Evolutionary conservation across 2,329 filamentous ascomycete species (phyloP), one percentile per base, ranked within the genome.

Genomic region (Calcarisporium arbuscula): DNA sequence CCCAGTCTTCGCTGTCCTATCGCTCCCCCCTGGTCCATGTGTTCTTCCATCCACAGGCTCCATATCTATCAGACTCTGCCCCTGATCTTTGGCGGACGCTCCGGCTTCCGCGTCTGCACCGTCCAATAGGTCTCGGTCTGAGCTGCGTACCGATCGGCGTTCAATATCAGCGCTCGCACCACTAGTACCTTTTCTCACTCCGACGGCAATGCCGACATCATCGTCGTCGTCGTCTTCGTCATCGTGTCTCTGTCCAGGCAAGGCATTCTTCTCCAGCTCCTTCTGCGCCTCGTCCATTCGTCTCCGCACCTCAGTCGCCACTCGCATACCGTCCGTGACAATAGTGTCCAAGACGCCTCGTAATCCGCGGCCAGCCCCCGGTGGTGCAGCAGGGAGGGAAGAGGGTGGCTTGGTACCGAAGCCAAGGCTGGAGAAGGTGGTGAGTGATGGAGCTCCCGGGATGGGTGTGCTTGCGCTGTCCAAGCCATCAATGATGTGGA

Each of bases 271-370:
- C 60, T 95, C 90, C 45, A 95, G 65, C 54, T 96, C 90, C 48
- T 80, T 81, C 60, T 95, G 89, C 4, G 90, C 90, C 56, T 98
- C 92, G 43, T 98, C 90, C 82, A 96, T 95, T 28, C 89, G 74
- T 50, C 89, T 78, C 46, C 85, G 74, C 33, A 98, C 90, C 58
- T 98, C 92, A 1, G 83, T 85, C 1, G 92, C 92, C 39, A 96
- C 90, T 21, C 90, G 82, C 80, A 96, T 95, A 27, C 92, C 92
- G 54, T 98, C 92, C 2, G 85, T 94, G 44, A 96, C 92, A 50
- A 98, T 96, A 50, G 94, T 95, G 64, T 98, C 92, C 25, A 98
- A 68, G 39, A 98, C 92, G 15, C 92, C 92, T 27, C 92, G 76
- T 2, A 98, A 72, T 16, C 92, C 87, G 45, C 89, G 75, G 69